Conservation (phyloP, 768 basidiomycete species). For the Hortiboletus campestris region DNA sequence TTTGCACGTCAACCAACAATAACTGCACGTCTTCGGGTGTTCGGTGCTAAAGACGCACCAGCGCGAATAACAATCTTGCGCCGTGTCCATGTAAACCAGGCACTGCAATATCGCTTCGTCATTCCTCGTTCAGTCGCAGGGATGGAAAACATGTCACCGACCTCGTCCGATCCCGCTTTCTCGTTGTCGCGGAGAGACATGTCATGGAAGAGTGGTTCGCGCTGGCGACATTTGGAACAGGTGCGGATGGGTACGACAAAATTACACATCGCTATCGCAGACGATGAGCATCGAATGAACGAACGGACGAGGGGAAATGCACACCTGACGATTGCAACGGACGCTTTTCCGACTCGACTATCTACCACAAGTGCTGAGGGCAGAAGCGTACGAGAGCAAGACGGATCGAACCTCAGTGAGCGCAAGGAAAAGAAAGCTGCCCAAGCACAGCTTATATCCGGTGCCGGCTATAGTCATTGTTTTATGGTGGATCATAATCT, state of each 20-base stretch:
- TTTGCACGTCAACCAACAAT: constrained; percentile 31
- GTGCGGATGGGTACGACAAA: constrained; percentile 30
- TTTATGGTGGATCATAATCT: constrained; percentile 8
- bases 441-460: constrained; percentile 10
- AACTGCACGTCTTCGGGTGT: constrained; percentile 22
- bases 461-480: neutral
- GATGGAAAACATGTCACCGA: neutral
- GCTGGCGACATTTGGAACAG: constrained; percentile 28
- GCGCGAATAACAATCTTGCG: constrained; percentile 33
- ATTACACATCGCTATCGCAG: constrained; percentile 27
- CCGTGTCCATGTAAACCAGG: constrained; percentile 28
- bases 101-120: constrained; percentile 3
- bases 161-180: constrained; percentile 19
- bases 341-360: neutral
- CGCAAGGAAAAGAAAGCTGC: neutral
- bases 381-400: neutral
- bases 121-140: neutral
- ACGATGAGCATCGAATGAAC: neutral
- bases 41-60: constrained; percentile 30
- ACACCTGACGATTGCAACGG: neutral
- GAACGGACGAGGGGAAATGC: neutral
- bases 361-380: neutral
- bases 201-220: constrained; percentile 28
- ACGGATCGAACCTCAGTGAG: neutral
- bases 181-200: constrained; percentile 15